Conservation (phyloP, 2,329 filamentous ascomycete genomes). For the Alternaria incomplexa region DNA sequence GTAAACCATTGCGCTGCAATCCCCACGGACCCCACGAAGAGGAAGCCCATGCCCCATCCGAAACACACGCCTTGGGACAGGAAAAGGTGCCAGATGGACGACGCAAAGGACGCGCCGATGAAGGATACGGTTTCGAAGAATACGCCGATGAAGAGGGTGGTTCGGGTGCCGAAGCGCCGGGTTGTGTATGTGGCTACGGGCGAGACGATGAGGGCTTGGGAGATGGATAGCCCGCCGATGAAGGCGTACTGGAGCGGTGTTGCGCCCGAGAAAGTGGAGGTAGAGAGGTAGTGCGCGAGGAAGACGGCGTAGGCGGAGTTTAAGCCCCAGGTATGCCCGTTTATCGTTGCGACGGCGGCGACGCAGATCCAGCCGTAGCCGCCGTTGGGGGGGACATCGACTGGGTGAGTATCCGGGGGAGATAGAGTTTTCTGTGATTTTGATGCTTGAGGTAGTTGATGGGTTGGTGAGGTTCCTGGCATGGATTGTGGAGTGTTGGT, state of each 20-base stretch:
- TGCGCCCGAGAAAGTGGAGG: slow-evolving; percentile 67
- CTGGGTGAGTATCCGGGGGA: background rate
- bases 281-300: slow-evolving; percentile 72
- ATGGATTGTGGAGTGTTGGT: background rate
- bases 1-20: slow-evolving; percentile 78
- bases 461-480: background rate
- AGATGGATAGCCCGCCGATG: slow-evolving; percentile 74
- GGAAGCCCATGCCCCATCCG: slow-evolving; percentile 78
- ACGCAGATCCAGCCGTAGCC: slow-evolving; percentile 67
- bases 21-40: slow-evolving; percentile 72
- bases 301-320: slow-evolving; percentile 76
- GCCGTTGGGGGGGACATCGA: slow-evolving; percentile 61
- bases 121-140: slow-evolving; percentile 69
- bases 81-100: slow-evolving; percentile 75
- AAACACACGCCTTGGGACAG: slow-evolving; percentile 77
- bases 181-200: slow-evolving; percentile 70
- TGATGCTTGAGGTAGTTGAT: background rate
- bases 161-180: slow-evolving; percentile 67
- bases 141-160: slow-evolving; percentile 69
- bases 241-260: slow-evolving; percentile 75
- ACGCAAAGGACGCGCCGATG: slow-evolving; percentile 72
- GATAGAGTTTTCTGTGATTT: rapidly evolving
- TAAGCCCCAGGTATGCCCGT: slow-evolving; percentile 73
- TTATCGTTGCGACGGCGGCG: slow-evolving; percentile 40
- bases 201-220: slow-evolving; percentile 69